Evolutionary conservation across 352 stramenopile genomes (phyloP).

Genomic region (Thraustotheca clavata): DNA sequence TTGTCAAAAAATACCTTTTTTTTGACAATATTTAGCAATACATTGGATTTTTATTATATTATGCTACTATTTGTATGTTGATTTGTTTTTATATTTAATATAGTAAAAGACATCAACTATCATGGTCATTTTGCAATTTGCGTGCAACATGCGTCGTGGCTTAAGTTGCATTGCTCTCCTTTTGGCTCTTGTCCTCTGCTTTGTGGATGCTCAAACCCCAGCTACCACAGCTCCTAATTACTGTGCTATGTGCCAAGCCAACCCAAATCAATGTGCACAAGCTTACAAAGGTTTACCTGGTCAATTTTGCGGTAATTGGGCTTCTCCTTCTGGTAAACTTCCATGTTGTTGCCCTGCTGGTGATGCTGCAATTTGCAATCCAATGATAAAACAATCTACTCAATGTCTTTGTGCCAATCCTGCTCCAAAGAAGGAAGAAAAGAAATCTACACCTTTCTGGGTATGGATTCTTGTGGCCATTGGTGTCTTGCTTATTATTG

Average conservation of each 20-base stretch:
- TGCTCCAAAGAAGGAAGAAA: neutral
- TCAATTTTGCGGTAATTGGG: neutral
- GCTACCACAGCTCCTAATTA: no score
- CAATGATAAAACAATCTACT: neutral
- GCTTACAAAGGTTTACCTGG: slow-evolving; percentile 8
- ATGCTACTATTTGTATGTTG: no score
- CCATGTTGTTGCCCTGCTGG: slow-evolving; percentile 1
- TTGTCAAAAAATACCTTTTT: no score
- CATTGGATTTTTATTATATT: no score
- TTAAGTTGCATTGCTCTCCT: no score
- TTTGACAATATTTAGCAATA: no score
- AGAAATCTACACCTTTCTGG: neutral
- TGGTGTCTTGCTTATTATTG: neutral
- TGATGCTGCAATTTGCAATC: neutral
- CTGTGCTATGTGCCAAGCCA: no score
- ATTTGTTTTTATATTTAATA: no score
- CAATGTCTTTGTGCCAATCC: neutral
- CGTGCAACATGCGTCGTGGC: no score
- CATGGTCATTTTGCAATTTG: no score
- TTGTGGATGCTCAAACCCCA: neutral
- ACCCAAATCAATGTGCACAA: neutral
- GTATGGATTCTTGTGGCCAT: slow-evolving; percentile 12
- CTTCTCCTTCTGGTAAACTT: neutral
- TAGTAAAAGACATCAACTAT: no score
- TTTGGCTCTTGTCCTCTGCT: neutral